Conservation (phyloP, 2,329 filamentous ascomycete species). For the Sarocladiaceae sp. region DNA sequence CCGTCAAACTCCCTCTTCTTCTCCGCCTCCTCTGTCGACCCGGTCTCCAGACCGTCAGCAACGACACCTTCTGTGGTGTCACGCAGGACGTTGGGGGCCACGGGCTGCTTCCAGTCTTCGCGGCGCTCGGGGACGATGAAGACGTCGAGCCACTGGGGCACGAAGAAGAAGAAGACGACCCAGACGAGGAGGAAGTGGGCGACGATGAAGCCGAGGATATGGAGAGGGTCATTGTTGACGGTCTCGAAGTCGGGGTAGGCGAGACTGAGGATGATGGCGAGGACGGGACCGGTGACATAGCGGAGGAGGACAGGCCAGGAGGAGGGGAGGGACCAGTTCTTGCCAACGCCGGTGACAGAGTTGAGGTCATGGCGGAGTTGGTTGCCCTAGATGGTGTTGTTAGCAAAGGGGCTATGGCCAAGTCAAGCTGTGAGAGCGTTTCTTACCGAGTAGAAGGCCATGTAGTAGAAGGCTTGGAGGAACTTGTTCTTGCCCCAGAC, state of each 20-base stretch:
- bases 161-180: slow-evolving; percentile 35
- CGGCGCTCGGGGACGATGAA: slow-evolving; percentile 31
- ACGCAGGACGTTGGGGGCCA: slow-evolving; percentile 1
- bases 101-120: not conserved
- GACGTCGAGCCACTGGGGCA: slow-evolving; percentile 40
- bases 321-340: slow-evolving; percentile 45
- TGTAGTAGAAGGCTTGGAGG: slow-evolving; percentile 39
- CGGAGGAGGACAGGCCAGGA: slow-evolving; percentile 39
- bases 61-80: slow-evolving; percentile 1
- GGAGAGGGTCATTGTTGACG: slow-evolving; percentile 29
- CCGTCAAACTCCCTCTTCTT: not conserved
- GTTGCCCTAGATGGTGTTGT: slow-evolving; percentile 34
- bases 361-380: slow-evolving; percentile 47
- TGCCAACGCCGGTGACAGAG: slow-evolving; percentile 35
- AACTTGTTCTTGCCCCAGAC: slow-evolving; percentile 33
- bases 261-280: slow-evolving; percentile 40
- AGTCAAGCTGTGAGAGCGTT: not conserved
- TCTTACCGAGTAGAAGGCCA: slow-evolving; percentile 46
- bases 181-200: slow-evolving; percentile 32
- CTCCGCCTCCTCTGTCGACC: not conserved
- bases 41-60: slow-evolving; percentile 1
- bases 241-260: slow-evolving; percentile 34
- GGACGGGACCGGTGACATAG: slow-evolving; percentile 36
- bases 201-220: slow-evolving; percentile 34
- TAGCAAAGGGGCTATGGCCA: not conserved